These are phyloP conservation scores for Chamaenerion angustifolium DNA, from an alignment of 345 rosid species.

Conservation along the genomic window DNA sequence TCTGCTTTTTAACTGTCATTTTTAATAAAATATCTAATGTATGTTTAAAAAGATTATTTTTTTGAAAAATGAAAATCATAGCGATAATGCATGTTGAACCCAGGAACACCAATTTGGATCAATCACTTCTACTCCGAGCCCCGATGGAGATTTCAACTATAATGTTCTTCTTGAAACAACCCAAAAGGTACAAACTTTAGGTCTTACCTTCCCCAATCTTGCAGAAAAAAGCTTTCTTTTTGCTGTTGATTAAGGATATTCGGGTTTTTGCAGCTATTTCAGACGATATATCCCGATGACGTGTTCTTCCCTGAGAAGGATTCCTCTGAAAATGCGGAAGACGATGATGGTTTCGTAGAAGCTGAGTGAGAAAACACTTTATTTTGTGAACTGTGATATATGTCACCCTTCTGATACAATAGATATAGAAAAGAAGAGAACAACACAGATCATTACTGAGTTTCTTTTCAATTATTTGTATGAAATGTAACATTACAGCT, in stretches of 20 bases:
- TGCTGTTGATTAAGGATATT: not conserved
- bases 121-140: slow-evolving; percentile 39
- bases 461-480: no score
- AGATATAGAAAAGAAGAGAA: no score
- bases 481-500: no score
- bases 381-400: no score
- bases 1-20: not conserved
- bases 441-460: no score
- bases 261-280: slow-evolving; percentile 25
- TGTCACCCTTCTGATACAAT: no score
- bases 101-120: slow-evolving; percentile 48
- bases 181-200: slow-evolving; percentile 32
- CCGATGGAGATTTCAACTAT: slow-evolving; percentile 67
- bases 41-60: not conserved
- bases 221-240: not conserved
- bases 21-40: not conserved
- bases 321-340: slow-evolving; percentile 22
- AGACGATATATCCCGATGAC: slow-evolving; percentile 31
- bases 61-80: not conserved
- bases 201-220: not conserved
- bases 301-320: slow-evolving; percentile 35
- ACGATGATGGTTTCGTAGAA: not conserved
- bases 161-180: slow-evolving; percentile 30
- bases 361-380: no score
- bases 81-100: slow-evolving; percentile 5